Evolutionary conservation across 768 basidiomycete genomes (phyloP), one percentile per base, ranked within the genome.

Genomic region (Dictyophora rubrovolvata): DNA sequence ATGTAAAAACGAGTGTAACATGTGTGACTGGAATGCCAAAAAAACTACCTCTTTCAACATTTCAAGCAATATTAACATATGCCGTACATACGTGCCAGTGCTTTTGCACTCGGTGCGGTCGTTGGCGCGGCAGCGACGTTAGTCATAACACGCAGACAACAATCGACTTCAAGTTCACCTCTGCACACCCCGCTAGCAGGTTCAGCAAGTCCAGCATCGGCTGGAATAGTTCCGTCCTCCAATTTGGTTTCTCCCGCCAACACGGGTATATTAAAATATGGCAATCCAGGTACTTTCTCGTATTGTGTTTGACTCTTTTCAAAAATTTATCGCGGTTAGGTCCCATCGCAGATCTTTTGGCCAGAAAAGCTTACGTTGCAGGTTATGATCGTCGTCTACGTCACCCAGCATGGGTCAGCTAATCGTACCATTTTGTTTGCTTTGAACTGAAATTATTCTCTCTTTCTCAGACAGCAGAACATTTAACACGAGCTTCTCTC

Each of bases 321-420:
- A 22, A 16, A 16, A 11, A 22, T 12, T n/a, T 20, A 36, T 56
- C 48, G 46, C 60, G 46, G 60, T n/a, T 63, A 95, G 93, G 93
- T 8, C 93, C 94, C 14, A 77, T 92, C 54, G 77, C 85, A 1
- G 94, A 96, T 72, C 68, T 85, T 12, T 75, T 96, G 20, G 78
- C 85, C 48, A 81, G 92, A 53, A 81, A 82, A 67, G 93, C 88
- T 16, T 97, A 96, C 66, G 84, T 87, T 20, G 85, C 91, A 0
- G 90, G 82, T 9, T 98, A 99, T 69, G 96, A 99, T 70, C 77
- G 96, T 55, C 78, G 90, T 12, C 73, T 94, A 58, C 78, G 91
- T 17, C 94, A 98, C 73, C 93, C 95, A 1, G 81, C 93, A 34
- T 98, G 95, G 94, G 93, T 94, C 67, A 51, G 81, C 60, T 11